phyloP scores from a whole-genome alignment of 352 stramenopile species.

The Phytophthora citrophthora region DNA sequence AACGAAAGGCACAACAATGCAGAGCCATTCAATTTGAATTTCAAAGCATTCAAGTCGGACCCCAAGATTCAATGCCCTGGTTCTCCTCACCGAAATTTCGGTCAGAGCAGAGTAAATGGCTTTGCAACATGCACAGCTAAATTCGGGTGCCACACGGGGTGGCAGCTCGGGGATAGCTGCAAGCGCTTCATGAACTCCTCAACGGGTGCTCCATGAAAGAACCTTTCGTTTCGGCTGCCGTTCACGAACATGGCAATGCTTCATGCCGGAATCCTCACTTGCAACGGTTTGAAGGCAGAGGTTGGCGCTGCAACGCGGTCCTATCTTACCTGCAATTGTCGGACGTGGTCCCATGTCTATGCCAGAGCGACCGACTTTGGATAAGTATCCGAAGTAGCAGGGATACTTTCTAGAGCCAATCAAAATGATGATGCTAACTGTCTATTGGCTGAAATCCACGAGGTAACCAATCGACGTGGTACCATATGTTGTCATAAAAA shows the following conservation, averaged over 20 bases:
- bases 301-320: background rate
- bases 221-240: background rate
- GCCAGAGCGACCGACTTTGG: conserved; percentile 6
- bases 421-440: background rate
- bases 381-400: conserved; percentile 22
- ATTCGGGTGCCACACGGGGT: background rate
- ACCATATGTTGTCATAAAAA: conserved; percentile 10
- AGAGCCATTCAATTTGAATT: no score
- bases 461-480: conserved; percentile 6
- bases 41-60: no score
- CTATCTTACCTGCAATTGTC: conserved; percentile 22
- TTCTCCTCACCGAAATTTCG: conserved; percentile 23
- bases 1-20: no score
- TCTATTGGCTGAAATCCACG: conserved; percentile 12
- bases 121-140: background rate
- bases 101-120: background rate
- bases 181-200: background rate
- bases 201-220: background rate
- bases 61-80: background rate
- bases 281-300: background rate
- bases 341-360: conserved; percentile 17
- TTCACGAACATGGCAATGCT: no score
- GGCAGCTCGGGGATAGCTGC: no score
- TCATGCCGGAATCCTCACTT: background rate
- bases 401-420: conserved; percentile 15